Conservation (phyloP, 108 stramenopile species). For the Cyclotella cryptica region DNA sequence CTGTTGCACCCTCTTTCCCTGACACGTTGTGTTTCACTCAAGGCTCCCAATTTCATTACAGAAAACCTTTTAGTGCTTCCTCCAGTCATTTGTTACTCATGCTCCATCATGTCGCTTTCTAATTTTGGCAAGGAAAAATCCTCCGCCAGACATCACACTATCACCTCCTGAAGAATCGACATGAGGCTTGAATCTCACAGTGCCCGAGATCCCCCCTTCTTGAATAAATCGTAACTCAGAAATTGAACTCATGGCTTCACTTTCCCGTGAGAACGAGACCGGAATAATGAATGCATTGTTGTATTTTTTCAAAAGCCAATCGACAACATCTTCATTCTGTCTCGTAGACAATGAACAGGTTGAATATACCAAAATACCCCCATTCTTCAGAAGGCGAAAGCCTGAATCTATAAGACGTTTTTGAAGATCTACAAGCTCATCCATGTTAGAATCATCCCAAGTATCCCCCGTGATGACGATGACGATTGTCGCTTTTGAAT, state of each 20-base stretch:
- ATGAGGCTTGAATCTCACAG: constrained; percentile 68
- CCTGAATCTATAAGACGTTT: constrained; percentile 73
- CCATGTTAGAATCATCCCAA: constrained; percentile 51
- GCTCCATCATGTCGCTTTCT: neutral
- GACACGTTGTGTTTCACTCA: no score
- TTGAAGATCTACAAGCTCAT: constrained; percentile 82
- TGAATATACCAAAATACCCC: constrained; percentile 90
- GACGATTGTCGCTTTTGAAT: constrained; percentile 51
- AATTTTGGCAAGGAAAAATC: constrained; percentile 6
- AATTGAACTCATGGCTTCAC: neutral
- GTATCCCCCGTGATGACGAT: constrained; percentile 1
- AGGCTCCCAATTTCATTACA: no score
- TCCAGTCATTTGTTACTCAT: neutral
- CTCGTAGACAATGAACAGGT: constrained; percentile 88
- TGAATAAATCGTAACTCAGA: constrained; percentile 24
- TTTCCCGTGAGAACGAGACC: constrained; percentile 48
- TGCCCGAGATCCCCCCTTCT: constrained; percentile 58
- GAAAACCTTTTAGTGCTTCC: no score
- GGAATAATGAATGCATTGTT: constrained; percentile 61
- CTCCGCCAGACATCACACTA: neutral
- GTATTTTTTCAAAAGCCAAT: constrained; percentile 69
- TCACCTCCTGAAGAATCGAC: neutral
- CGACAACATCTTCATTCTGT: constrained; percentile 92
- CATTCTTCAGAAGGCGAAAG: constrained; percentile 76
- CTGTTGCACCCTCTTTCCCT: no score